Percentiles rank a stretch among this genome's conserved stretches.
phyloP scores from a whole-genome alignment of 108 stramenopile genomes.

The Cyclotella cryptica region DNA sequence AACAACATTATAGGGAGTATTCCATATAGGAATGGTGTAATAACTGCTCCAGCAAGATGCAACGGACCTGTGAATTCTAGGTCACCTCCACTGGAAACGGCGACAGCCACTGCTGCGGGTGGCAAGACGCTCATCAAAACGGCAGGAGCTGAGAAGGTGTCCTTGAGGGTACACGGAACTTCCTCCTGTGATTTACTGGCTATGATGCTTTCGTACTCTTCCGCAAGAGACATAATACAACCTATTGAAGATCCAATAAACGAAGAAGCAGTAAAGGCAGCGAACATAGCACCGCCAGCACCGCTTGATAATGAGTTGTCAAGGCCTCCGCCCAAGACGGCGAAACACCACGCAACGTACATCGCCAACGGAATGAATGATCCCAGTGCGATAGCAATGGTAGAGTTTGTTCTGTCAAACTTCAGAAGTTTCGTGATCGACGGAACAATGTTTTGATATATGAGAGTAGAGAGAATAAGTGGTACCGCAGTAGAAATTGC shows the following conservation, averaged over 20 bases:
- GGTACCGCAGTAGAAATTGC: slow-evolving; percentile 53
- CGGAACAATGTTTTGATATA: slow-evolving; percentile 86
- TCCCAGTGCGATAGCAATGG: slow-evolving; percentile 64
- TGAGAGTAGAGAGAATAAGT: slow-evolving; percentile 59
- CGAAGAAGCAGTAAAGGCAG: slow-evolving; percentile 64
- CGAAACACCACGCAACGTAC: slow-evolving; percentile 78
- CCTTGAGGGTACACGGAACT: slow-evolving; percentile 6
- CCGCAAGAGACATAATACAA: slow-evolving; percentile 62
- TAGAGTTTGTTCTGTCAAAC: slow-evolving; percentile 67
- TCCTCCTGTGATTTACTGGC: slow-evolving; percentile 15
- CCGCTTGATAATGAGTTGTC: slow-evolving; percentile 32
- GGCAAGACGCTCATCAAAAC: slow-evolving; percentile 35
- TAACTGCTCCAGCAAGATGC: slow-evolving; percentile 41
- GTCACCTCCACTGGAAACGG: slow-evolving; percentile 21
- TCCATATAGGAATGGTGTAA: slow-evolving; percentile 48
- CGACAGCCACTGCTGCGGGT: slow-evolving; percentile 32
- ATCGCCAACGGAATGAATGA: slow-evolving; percentile 69
- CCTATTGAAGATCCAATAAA: slow-evolving; percentile 68
- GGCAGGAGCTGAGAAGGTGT: slow-evolving; percentile 39
- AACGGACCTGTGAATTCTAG: slow-evolving; percentile 33
- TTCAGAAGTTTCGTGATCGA: slow-evolving; percentile 68
- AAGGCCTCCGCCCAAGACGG: slow-evolving; percentile 66
- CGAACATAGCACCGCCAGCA: slow-evolving; percentile 51
- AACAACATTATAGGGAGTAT: slow-evolving; percentile 34
- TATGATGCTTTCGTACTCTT: slow-evolving; percentile 65